phyloP scores from a whole-genome alignment of 1,284 basidiomycete species.

The Ganoderma multipileum region DNA sequence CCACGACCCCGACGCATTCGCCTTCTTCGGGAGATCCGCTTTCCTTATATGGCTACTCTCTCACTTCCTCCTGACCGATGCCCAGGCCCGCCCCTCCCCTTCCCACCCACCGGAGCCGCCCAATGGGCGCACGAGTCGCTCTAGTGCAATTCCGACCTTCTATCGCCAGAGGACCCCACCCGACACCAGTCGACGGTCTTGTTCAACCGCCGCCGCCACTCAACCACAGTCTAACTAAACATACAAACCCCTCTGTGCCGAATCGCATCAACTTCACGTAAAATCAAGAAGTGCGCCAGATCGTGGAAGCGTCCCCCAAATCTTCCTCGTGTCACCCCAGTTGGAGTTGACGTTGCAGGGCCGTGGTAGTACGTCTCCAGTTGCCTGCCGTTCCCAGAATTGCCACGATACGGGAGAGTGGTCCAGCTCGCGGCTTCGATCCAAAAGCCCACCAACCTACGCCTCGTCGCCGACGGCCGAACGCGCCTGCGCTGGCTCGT shows the following conservation, averaged over 20 bases:
- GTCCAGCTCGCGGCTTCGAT: not conserved
- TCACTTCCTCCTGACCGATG: constrained; percentile 16
- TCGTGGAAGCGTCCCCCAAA: not conserved
- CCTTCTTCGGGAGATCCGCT: constrained; percentile 14
- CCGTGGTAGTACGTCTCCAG: no score
- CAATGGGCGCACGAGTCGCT: not conserved
- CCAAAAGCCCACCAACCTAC: not conserved
- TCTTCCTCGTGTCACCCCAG: not conserved
- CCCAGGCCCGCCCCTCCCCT: not conserved
- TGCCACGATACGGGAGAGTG: not conserved
- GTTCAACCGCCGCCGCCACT: not conserved
- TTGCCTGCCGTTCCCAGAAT: not conserved
- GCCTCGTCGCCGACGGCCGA: not conserved
- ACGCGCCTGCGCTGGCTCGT: not conserved
- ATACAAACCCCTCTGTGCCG: not conserved
- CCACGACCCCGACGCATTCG: constrained; percentile 14
- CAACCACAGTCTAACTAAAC: not conserved
- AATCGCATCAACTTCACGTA: constrained; percentile 18
- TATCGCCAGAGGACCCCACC: not conserved
- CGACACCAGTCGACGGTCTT: not conserved
- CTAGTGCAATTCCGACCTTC: not conserved
- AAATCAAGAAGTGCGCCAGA: not conserved
- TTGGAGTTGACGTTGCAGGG: not conserved
- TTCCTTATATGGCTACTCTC: constrained; percentile 29
- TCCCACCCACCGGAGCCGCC: not conserved